Evolutionary conservation across 495 filamentous ascomycete species (phyloP), one percentile per base, ranked within the genome.

Genomic region (Penicillium nucicola): DNA sequence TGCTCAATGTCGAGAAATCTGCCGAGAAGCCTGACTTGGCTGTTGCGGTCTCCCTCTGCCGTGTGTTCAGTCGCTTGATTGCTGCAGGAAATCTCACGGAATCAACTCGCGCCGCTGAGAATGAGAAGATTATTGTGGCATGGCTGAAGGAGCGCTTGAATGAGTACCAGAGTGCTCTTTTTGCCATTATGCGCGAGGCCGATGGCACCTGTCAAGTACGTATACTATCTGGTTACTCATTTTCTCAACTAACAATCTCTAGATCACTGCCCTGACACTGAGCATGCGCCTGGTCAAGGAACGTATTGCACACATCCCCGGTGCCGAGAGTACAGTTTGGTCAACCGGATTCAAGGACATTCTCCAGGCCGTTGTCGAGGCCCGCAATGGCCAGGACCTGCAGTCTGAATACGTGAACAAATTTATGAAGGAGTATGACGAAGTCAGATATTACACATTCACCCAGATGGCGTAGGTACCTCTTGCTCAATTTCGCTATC

Each of bases 51-150:
- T 82, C 90, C 2, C 75, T 97, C 22, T 97, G 91, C 64, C 84
- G 92, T 52, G 85, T 92, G n/a, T 96, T 98, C 62, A 83, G 85
- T 59, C 81, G 86, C 51, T 77, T 98, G 42, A 82, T 96, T 59
- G 85, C 85, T 9, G 75, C 75, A n/a, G 92, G 92, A 52, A 79
- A 74, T 53, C 59, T 97, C 55, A 75, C 76, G 10, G 84, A 82
- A 64, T 78, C 71, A 44, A 81, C 77, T 48, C 78, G 77, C 17
- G 77, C 77, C 33, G 77, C 83, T 8, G 83, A 91, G 45, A 86
- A 87, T 52, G 90, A 96, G 56, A 74, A 72, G 15, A 82, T 87
- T 13, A 79, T 97, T 41, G 72, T 84, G 4, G 70, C 77, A 56
- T 97, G 93, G 93, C 72, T 98, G 45, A 86, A 80, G 57, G 85